phyloP scores from a whole-genome alignment of 495 filamentous ascomycete species.

The Penicillium coprophilum region DNA sequence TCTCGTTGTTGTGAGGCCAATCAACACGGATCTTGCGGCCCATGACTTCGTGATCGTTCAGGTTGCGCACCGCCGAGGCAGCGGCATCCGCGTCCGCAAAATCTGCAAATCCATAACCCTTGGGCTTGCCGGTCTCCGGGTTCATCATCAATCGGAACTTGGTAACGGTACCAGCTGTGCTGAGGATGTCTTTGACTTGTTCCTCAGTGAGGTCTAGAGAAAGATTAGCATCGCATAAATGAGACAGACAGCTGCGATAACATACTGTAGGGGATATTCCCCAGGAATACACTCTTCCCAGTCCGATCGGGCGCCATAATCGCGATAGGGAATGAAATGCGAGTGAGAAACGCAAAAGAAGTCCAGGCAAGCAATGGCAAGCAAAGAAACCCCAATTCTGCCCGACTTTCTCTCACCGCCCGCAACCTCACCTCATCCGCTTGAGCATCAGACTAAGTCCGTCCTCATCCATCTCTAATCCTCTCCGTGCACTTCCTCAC shows the following conservation, averaged over 20 bases:
- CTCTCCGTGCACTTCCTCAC: slow-evolving; percentile 21
- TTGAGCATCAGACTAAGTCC: slow-evolving; percentile 16
- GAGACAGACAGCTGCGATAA: slow-evolving; percentile 7
- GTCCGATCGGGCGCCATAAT: slow-evolving; percentile 57
- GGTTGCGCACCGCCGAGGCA: slow-evolving; percentile 89
- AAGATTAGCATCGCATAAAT: slow-evolving; percentile 13
- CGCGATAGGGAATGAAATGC: slow-evolving; percentile 14
- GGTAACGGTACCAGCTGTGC: slow-evolving; percentile 80
- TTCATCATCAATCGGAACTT: slow-evolving; percentile 95
- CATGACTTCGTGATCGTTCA: slow-evolving; percentile 96
- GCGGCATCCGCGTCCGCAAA: slow-evolving; percentile 89
- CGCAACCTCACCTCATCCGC: slow-evolving; percentile 26
- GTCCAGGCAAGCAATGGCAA: slow-evolving; percentile 16
- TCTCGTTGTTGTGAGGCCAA: slow-evolving; percentile 87
- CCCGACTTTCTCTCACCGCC: slow-evolving; percentile 28
- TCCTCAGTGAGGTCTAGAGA: slow-evolving; percentile 83
- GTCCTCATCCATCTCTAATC: slow-evolving; percentile 24
- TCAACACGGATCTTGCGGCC: slow-evolving; percentile 91
- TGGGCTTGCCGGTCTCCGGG: slow-evolving; percentile 89
- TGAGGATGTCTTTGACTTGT: slow-evolving; percentile 88
- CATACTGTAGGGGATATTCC: slow-evolving; percentile 72
- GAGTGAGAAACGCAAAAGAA: slow-evolving; percentile 13
- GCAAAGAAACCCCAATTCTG: slow-evolving; percentile 26
- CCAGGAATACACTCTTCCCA: slow-evolving; percentile 74
- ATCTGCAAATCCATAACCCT: slow-evolving; percentile 95